phyloP scores from a whole-genome alignment of 1,284 basidiomycete species.

The Apiotrichum brassicae region DNA sequence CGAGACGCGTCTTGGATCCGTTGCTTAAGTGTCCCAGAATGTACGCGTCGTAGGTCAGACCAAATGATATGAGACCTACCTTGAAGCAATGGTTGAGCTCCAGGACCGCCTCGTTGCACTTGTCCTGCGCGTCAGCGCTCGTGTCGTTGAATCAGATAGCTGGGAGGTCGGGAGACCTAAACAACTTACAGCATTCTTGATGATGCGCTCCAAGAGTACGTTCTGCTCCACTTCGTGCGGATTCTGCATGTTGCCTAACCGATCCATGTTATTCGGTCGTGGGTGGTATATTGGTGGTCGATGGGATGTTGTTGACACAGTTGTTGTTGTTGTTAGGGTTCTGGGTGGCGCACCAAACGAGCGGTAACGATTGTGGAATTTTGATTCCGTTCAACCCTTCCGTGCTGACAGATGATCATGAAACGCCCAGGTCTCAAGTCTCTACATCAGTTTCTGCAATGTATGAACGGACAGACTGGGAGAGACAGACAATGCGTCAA shows the following conservation, averaged over 20 bases:
- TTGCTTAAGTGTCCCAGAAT: too few relatives aligned
- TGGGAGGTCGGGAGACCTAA: slow-evolving; percentile 33
- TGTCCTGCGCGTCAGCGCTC: slow-evolving; percentile 42
- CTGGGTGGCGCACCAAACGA: too few relatives aligned
- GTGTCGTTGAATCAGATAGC: slow-evolving; percentile 53
- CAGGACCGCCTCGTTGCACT: slow-evolving; percentile 45
- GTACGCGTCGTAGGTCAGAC: too few relatives aligned
- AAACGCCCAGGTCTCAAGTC: too few relatives aligned
- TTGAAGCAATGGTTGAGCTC: slow-evolving; percentile 46
- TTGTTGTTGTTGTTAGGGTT: not conserved
- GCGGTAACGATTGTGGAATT: too few relatives aligned
- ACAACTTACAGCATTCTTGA: slow-evolving; percentile 72
- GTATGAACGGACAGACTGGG: too few relatives aligned
- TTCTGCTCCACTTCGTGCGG: slow-evolving; percentile 86
- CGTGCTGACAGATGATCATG: too few relatives aligned
- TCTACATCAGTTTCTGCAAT: too few relatives aligned
- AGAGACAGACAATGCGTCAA: too few relatives aligned
- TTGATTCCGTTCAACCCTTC: too few relatives aligned
- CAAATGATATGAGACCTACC: slow-evolving; percentile 30
- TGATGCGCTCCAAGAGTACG: slow-evolving; percentile 76
- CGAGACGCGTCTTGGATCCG: not conserved
- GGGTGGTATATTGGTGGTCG: too few relatives aligned
- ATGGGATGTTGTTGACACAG: too few relatives aligned
- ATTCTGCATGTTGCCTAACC: slow-evolving; percentile 62
- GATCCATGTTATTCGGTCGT: not conserved